phyloP scores from a whole-genome alignment of 768 basidiomycete genomes.

The Tylopilus balloui region DNA sequence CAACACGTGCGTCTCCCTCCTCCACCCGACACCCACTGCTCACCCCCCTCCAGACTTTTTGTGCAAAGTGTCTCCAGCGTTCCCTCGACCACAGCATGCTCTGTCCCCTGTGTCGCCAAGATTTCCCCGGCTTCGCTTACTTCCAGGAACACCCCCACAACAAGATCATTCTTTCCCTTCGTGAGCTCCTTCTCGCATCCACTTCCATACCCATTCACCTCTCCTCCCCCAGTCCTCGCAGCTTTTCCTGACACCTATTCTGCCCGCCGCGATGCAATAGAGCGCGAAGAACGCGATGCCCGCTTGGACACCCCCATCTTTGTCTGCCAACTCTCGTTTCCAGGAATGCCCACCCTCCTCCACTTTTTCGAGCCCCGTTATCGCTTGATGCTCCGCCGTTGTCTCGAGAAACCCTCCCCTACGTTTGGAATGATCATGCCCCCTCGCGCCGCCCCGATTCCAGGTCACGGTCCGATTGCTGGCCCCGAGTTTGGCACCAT shows the following conservation, averaged over 20 bases:
- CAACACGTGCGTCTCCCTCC: slow-evolving; percentile 68
- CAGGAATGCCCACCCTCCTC: slow-evolving; percentile 81
- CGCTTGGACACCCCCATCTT: slow-evolving; percentile 89
- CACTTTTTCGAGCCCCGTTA: slow-evolving; percentile 96
- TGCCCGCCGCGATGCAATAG: slow-evolving; percentile 59
- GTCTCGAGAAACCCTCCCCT: slow-evolving; percentile 71
- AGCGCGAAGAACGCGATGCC: slow-evolving; percentile 72
- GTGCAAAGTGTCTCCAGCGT: slow-evolving; percentile 81
- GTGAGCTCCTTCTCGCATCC: slow-evolving; percentile 38
- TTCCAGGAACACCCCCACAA: slow-evolving; percentile 81
- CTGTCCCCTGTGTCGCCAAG: slow-evolving; percentile 85
- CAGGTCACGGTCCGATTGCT: slow-evolving; percentile 15
- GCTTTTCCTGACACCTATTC: slow-evolving; percentile 64
- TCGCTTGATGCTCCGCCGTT: slow-evolving; percentile 95
- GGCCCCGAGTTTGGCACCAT: slow-evolving; percentile 80
- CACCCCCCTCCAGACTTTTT: slow-evolving; percentile 67
- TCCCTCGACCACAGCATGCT: slow-evolving; percentile 78
- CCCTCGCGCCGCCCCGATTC: slow-evolving; percentile 34
- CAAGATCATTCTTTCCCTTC: slow-evolving; percentile 62
- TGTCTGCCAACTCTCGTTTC: slow-evolving; percentile 85
- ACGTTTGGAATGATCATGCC: slow-evolving; percentile 93
- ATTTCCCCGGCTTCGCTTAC: slow-evolving; percentile 68
- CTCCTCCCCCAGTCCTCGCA: slow-evolving; percentile 47
- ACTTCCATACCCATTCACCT: slow-evolving; percentile 3
- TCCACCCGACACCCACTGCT: slow-evolving; percentile 5